Base-by-base conservation (phyloP, 306 rosid species). In the Aeschynomene evenia region DNA sequence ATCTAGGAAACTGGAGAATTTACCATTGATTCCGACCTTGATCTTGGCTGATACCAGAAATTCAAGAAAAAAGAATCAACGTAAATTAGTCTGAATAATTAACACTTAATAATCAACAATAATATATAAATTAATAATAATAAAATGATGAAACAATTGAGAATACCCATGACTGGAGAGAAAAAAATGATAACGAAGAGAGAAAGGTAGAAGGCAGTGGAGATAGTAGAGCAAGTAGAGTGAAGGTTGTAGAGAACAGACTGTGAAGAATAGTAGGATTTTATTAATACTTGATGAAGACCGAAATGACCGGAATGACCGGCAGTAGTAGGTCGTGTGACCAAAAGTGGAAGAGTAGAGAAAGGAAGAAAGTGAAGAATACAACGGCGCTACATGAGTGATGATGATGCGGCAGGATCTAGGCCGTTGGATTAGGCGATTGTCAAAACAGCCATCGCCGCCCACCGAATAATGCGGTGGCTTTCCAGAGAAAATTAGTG, bases 21-120 rank as follows among this genome's bases (percentile, higher is more conserved):
- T 77, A 88, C 89, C 96, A 26, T 89, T 84, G 82, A 89, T 89
- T 76, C 96, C 91, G 77, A 86, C 79, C 85, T 89, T 89, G 74
- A 89, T 43, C 81, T 89, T 89, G 50, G 78, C 92, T 84, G 85
- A 36, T 51, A 15, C 28, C 28, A 23, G 12, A 23, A 15, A 18
- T 22, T 1, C 9, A 43, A 29, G 0, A 9, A 21, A 57, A 18
- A 9, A 46, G 21, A 14, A 63, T 39, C 18, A 50, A 5, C 4
- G 62, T 0, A 5, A 1, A 62, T 16, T 7, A 58, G 21, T 9
- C 2, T 21, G 29, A 20, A 14, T 10, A 10, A 52, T 22, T 16
- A 20, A n/a, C n/a, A n/a, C n/a, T n/a, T n/a, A n/a, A n/a, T n/a
- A n/a, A n/a, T n/a, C n/a, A n/a, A n/a, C n/a, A n/a, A n/a, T n/a